These are phyloP conservation scores for Melampsora larici-populina DNA, from an alignment of 1,284 basidiomycete species.

Conservation along the genomic window DNA sequence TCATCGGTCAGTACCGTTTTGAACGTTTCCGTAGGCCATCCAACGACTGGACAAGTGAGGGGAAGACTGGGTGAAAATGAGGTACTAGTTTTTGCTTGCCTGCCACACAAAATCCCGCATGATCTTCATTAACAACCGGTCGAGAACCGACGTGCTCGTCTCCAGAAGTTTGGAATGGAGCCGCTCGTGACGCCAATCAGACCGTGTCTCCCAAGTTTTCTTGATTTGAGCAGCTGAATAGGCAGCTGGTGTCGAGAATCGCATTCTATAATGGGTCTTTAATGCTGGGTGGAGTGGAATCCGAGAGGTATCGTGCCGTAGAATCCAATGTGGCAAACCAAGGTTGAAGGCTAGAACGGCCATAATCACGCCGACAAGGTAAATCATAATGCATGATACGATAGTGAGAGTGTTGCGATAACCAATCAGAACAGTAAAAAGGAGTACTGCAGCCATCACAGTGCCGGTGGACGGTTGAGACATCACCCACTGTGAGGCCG, in stretches of 20 bases:
- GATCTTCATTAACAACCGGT: constrained; percentile 24
- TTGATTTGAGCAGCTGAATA: constrained; percentile 31
- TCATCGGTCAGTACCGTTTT: background rate
- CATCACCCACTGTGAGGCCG: background rate
- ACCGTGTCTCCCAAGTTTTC: constrained; percentile 26
- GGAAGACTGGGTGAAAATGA: background rate
- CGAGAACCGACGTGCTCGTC: background rate
- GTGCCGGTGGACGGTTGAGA: background rate
- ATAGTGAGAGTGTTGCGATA: constrained; percentile 2
- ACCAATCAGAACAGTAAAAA: background rate
- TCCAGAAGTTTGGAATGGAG: constrained; percentile 12
- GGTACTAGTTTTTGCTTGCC: constrained; percentile 18
- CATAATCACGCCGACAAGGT: background rate
- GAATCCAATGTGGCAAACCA: constrained; percentile 28
- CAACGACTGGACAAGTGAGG: too few relatives aligned
- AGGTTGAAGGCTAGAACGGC: constrained; percentile 15
- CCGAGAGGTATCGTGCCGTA: constrained; percentile 1
- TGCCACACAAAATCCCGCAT: constrained; percentile 37
- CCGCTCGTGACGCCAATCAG: constrained; percentile 21
- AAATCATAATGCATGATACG: constrained; percentile 9
- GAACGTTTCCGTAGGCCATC: too few relatives aligned
- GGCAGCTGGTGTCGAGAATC: constrained; percentile 30
- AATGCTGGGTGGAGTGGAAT: background rate
- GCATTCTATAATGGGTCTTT: constrained; percentile 6
- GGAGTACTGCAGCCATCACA: background rate